A percentile compares a stretch with the other conserved stretches of the same genome.
phyloP scores from a whole-genome alignment of 2,329 filamentous ascomycete species.

The Aspergillus awamori region DNA sequence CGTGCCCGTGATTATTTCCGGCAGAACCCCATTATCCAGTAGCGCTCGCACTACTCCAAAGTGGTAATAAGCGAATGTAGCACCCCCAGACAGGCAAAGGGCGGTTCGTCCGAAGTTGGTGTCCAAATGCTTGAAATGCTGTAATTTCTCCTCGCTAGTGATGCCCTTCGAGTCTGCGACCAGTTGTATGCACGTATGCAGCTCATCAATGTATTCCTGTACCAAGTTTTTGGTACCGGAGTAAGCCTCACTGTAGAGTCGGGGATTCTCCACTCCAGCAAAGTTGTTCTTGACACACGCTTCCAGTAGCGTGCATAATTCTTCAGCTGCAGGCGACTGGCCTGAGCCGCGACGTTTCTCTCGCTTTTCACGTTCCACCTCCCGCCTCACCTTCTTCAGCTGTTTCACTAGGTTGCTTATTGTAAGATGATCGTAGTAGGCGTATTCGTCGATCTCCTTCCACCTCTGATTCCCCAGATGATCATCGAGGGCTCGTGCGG shows the following conservation, averaged over 20 bases:
- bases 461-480: slow-evolving; percentile 71
- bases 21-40: slow-evolving; percentile 80
- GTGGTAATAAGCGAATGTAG: slow-evolving; percentile 95
- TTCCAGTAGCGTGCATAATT: slow-evolving; percentile 76
- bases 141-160: slow-evolving; percentile 71
- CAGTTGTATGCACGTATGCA: slow-evolving; percentile 61
- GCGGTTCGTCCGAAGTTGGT: slow-evolving; percentile 93
- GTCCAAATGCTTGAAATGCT: slow-evolving; percentile 82
- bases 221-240: slow-evolving; percentile 95
- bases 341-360: slow-evolving; percentile 24
- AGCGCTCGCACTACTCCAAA: slow-evolving; percentile 90
- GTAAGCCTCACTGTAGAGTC: slow-evolving; percentile 96
- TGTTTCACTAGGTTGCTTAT: slow-evolving; percentile 76
- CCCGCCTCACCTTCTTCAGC: slow-evolving; percentile 55
- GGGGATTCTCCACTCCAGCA: slow-evolving; percentile 87
- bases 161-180: slow-evolving; percentile 70
- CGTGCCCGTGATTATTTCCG: slow-evolving; percentile 94
- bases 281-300: slow-evolving; percentile 98
- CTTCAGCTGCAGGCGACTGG: slow-evolving; percentile 64
- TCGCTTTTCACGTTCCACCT: slow-evolving; percentile 43
- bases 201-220: slow-evolving; percentile 84
- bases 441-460: slow-evolving; percentile 59
- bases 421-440: slow-evolving; percentile 86
- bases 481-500: slow-evolving; percentile 75
- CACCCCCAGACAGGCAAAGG: slow-evolving; percentile 88